Evolutionary conservation across 148 eudicot species (phyloP), one percentile per base, ranked within the genome.

Genomic region (Camellia granthamiana): DNA sequence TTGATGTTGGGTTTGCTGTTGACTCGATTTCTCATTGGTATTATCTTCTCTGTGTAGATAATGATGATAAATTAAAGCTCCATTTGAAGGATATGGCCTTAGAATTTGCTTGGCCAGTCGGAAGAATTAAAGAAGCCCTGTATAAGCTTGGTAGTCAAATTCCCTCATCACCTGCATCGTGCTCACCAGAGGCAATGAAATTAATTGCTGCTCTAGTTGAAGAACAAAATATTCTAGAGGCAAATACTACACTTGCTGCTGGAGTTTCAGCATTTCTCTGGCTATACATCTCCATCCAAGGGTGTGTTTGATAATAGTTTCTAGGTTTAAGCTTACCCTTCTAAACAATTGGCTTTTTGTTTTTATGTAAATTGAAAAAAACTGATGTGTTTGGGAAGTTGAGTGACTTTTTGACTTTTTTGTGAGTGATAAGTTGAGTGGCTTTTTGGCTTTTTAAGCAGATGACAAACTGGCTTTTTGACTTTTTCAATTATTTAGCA

Each of bases 221-320:
- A 72, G 97, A 92, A 64, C 91, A 89, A 51, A 89, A 84, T 74
- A 82, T 96, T 81, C 94, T 98, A 16, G 97, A 96, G 87, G 94
- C 92, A 44, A 88, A 91, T 58, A 76, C 83, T 68, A 81, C 89
- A 23, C 81, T 96, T 76, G 89, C 95, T 87, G 83, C 95, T 78
- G 99, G 98, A 79, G 84, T 96, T 54, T 75, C 90, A 81, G 91
- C 98, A 81, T 96, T 96, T 80, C 92, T 96, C 75, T 96, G 97
- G 97, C 86, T 96, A 52, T 94, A 88, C 83, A 92, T 87, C 44
- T 79, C 88, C 81, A 91, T 94, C 76, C 92, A 88, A 66, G 99
- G 98, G 98, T 93, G 81, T 73, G 89, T 74, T 60, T 38, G 19
- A 72, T 64, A n/a, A 2, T 64, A 51, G 10, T 15, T 51, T 64